Base-by-base conservation (phyloP, 805 yeast species). In the Kluyveromyces siamensis region DNA sequence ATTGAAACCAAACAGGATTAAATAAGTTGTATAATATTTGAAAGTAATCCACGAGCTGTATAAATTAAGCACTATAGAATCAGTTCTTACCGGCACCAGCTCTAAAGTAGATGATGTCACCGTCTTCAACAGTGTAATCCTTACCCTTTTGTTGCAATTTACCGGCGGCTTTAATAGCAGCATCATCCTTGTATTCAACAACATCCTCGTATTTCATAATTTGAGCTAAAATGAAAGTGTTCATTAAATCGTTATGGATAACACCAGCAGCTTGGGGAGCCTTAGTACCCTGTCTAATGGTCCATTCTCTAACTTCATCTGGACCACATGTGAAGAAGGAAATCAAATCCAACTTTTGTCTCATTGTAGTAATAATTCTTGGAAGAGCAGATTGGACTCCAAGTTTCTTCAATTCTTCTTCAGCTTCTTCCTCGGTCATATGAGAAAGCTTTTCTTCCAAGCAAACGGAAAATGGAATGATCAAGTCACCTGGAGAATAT, bases 261-360 rank as follows among this genome's bases (percentile, higher is more conserved):
- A 93, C 96, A 67, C 97, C 98, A 19, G 99, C 99, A 41, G 99
- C 98, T 63, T 86, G 89, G n/a, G 99, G 99, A 47, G 97, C 97
- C 59, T 87, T 83, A 43, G 91, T 85, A 59, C 95, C 95, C 58
- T 76, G 74, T 71, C 98, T 81, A 54, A 93, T 81, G 36, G 99
- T 93, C 99, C 99, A 93, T 71, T 95, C 97, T 69, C 97, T 84
- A 45, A 90, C 96, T 73, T 93, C 99, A 53, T 87, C 87, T 40
- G 95, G 85, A 58, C 99, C 99, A 65, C 93, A 84, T 36, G 99
- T 93, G 79, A 88, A 93, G 76, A 84, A 93, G 47, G 96, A 88
- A 56, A 90, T 89, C 68, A 93, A 81, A 56, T 85, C 84, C 52
- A 90, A 76, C 52, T 87, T 83, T 56, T 79, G 73, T 74, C 97